These are phyloP conservation scores for Crassisporium funariophilum DNA, from an alignment of 768 basidiomycete species.

Conservation along the genomic window DNA sequence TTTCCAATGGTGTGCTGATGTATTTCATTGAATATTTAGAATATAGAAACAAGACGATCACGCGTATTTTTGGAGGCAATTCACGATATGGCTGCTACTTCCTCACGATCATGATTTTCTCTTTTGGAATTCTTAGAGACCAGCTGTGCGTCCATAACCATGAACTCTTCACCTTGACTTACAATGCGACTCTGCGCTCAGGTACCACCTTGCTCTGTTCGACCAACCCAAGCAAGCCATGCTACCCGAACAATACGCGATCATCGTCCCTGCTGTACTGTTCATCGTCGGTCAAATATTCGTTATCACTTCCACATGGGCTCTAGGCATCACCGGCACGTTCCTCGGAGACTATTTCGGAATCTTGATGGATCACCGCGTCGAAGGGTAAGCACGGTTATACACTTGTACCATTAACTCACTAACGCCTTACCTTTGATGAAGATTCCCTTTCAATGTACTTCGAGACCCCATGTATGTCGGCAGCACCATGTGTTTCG, in stretches of 20 bases:
- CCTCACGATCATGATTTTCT: conserved; percentile 83
- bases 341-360: conserved; percentile 89
- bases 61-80: conserved; percentile 78
- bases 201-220: conserved; percentile 73
- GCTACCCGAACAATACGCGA: conserved; percentile 67
- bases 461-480: conserved; percentile 96
- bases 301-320: conserved; percentile 87
- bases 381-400: conserved; percentile 60
- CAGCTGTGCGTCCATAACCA: conserved; percentile 58
- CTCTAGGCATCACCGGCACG: conserved; percentile 90
- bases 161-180: neutral
- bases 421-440: neutral
- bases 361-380: conserved; percentile 83
- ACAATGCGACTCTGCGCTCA: conserved; percentile 33
- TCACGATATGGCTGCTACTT: conserved; percentile 81
- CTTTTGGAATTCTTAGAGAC: conserved; percentile 84
- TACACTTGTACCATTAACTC: neutral
- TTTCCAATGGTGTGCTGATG: neutral
- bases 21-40: conserved; percentile 27
- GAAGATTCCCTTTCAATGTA: conserved; percentile 91
- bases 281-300: conserved; percentile 80
- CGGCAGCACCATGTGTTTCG: conserved; percentile 90
- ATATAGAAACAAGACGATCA: conserved; percentile 86
- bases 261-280: conserved; percentile 57
- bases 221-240: conserved; percentile 74